Conservation (phyloP, 2,329 filamentous ascomycete genomes). For the Talaromyces sp. region DNA sequence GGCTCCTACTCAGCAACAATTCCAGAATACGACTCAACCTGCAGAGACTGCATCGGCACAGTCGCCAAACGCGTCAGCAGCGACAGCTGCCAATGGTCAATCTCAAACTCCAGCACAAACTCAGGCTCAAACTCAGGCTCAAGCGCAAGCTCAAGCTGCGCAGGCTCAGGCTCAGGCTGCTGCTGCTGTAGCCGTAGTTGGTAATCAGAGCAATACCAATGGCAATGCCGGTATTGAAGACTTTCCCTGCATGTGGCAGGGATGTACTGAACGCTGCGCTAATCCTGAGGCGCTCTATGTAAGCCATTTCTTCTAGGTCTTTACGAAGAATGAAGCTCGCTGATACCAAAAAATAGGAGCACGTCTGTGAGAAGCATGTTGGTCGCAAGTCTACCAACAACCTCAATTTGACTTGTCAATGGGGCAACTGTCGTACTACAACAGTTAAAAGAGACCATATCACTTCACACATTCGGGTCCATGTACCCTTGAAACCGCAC, state of each 20-base stretch:
- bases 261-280: slow-evolving; percentile 55
- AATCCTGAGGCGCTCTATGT: slow-evolving; percentile 60
- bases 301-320: slow-evolving; percentile 24
- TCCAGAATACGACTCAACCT: neutral
- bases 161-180: slow-evolving; percentile 27
- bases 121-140: slow-evolving; percentile 15
- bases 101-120: neutral
- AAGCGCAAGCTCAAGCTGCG: slow-evolving; percentile 13
- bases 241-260: slow-evolving; percentile 56
- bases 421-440: slow-evolving; percentile 92
- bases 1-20: slow-evolving; percentile 1
- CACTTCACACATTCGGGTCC: slow-evolving; percentile 96
- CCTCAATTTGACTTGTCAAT: slow-evolving; percentile 92
- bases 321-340: neutral
- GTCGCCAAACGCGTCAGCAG: slow-evolving; percentile 5
- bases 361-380: slow-evolving; percentile 97
- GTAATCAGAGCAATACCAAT: slow-evolving; percentile 23
- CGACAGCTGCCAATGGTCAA: slow-evolving; percentile 4
- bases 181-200: slow-evolving; percentile 34
- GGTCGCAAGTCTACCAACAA: slow-evolving; percentile 99
- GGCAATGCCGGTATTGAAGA: slow-evolving; percentile 30
- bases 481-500: slow-evolving; percentile 98
- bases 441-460: slow-evolving; percentile 99
- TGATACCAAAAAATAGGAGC: slow-evolving; percentile 60
- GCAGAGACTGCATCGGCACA: slow-evolving; percentile 11